These are phyloP conservation scores for Parastagonospora avenae DNA, from an alignment of 2,329 filamentous ascomycete genomes.

Conservation along the genomic window DNA sequence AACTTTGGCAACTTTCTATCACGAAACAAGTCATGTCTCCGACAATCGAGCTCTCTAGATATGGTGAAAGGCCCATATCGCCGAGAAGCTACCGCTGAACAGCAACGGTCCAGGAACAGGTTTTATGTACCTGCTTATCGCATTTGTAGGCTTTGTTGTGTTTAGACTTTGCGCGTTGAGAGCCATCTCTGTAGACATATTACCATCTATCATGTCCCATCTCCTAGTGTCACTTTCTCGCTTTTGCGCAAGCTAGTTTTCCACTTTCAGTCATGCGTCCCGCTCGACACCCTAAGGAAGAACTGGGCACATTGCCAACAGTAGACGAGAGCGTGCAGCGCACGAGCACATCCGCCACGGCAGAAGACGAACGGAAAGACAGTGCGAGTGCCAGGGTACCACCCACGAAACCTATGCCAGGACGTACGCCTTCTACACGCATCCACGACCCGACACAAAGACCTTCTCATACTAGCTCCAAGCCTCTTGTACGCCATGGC, in stretches of 20 bases:
- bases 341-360: not conserved
- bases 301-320: not conserved
- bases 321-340: not conserved
- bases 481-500: not conserved
- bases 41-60: conserved; percentile 1
- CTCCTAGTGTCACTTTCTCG: too few species aligned
- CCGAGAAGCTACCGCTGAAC: conserved; percentile 2
- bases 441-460: conserved; percentile 15
- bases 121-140: conserved; percentile 20
- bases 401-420: conserved; percentile 8
- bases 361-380: conserved; percentile 8
- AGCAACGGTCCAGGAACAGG: conserved; percentile 20
- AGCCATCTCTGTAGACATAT: too few species aligned
- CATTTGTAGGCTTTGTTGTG: too few species aligned
- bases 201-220: too few species aligned
- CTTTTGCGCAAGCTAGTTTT: too few species aligned
- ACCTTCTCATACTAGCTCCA: conserved; percentile 5
- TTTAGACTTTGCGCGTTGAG: too few species aligned
- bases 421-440: conserved; percentile 24
- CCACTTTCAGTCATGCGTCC: too few species aligned
- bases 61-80: not conserved
- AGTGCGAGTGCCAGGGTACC: conserved; percentile 1
- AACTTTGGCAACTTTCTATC: conserved; percentile 8
- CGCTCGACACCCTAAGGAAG: conserved; percentile 1
- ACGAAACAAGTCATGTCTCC: conserved; percentile 6